Evolutionary conservation across 257 asterid species (phyloP).

Genomic region (Phtheirospermum japonicum): DNA sequence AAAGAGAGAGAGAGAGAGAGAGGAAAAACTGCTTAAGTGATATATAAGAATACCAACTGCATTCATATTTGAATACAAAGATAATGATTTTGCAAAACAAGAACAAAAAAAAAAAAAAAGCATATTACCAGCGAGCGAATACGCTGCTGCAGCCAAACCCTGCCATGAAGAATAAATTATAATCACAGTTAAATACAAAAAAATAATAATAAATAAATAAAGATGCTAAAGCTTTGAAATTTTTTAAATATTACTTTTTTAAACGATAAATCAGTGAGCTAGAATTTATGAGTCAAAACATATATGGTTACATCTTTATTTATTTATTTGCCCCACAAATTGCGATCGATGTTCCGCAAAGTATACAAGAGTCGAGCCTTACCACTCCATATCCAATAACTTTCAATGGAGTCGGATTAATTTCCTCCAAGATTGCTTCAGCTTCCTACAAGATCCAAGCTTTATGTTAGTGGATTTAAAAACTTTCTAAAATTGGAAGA

Average conservation of each 20-base stretch:
- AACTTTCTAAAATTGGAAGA: not conserved
- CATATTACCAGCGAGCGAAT: conserved; percentile 46
- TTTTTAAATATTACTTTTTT: not conserved
- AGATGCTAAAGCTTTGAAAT: not conserved
- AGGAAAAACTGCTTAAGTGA: not conserved
- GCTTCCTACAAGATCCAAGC: conserved; percentile 51
- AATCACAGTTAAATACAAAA: conserved; percentile 11
- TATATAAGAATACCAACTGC: too few relatives aligned
- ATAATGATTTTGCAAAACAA: not conserved
- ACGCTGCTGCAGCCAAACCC: conserved; percentile 52
- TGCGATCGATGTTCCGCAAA: not conserved
- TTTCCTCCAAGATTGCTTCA: conserved; percentile 75
- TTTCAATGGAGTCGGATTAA: conserved; percentile 66
- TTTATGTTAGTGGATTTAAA: conserved; percentile 20
- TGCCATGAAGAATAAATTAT: conserved; percentile 31
- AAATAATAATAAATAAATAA: not conserved
- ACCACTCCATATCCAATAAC: conserved; percentile 63
- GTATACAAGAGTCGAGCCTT: conserved; percentile 25
- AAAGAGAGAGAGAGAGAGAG: too few relatives aligned
- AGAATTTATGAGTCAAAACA: not conserved
- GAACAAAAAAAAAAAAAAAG: not conserved
- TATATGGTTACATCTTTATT: not conserved
- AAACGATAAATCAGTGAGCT: not conserved
- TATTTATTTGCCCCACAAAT: too few relatives aligned
- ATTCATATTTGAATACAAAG: not conserved